phyloP scores from a whole-genome alignment of 2,329 filamentous ascomycete species.

The Immersiporthe knoxdaviesiana region DNA sequence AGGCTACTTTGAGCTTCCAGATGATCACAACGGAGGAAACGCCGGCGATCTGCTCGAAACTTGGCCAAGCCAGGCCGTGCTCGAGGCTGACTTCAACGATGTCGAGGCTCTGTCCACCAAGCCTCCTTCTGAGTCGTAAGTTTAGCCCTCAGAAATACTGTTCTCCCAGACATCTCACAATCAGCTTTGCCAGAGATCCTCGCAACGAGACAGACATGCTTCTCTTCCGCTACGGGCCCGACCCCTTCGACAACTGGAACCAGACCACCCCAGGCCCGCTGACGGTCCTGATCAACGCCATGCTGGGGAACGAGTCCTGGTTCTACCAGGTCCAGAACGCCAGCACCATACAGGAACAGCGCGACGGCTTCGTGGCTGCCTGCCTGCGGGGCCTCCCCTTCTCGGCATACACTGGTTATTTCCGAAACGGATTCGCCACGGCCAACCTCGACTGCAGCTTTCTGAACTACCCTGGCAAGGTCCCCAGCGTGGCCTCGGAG shows the following conservation, averaged over 20 bases:
- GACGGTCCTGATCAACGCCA: constrained; percentile 17
- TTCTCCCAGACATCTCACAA: not conserved
- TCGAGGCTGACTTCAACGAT: constrained; percentile 14
- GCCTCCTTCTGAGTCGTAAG: constrained; percentile 17
- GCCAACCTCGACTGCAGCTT: constrained; percentile 17
- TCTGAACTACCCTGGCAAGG: constrained; percentile 13
- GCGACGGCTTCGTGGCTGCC: constrained; percentile 8
- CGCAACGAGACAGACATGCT: constrained; percentile 8
- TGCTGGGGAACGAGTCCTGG: constrained; percentile 21
- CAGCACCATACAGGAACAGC: not conserved
- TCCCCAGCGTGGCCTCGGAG: not conserved
- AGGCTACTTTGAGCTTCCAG: constrained; percentile 19
- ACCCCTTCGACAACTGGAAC: constrained; percentile 12
- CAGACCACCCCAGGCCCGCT: constrained; percentile 15
- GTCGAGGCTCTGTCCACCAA: constrained; percentile 6
- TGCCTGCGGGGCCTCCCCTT: constrained; percentile 13
- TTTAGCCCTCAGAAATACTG: not conserved
- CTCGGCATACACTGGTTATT: constrained; percentile 11
- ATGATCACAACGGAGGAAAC: constrained; percentile 8
- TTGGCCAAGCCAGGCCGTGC: constrained; percentile 17
- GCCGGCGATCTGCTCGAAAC: constrained; percentile 4
- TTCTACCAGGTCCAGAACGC: constrained; percentile 15
- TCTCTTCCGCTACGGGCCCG: constrained; percentile 16
- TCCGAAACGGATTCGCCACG: constrained; percentile 11
- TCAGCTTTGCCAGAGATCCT: not conserved